Percentiles rank a stretch among this genome's conserved stretches.
Conservation (phyloP, 305 asterid genomes). For the Fraxinus floribunda region DNA sequence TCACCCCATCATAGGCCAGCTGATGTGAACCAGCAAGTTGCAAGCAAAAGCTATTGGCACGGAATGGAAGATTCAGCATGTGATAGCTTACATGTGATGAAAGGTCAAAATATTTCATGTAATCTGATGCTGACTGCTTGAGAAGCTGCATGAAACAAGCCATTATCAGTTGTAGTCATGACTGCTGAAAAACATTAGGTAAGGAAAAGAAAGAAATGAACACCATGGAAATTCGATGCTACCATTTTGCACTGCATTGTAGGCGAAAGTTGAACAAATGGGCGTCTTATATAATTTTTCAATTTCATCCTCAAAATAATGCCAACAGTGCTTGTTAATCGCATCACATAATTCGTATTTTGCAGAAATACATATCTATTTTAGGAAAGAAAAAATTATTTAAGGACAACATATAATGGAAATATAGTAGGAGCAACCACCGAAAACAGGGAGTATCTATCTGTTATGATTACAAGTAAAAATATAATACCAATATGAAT, state of each 20-base stretch:
- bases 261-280: neutral
- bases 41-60: constrained; percentile 14
- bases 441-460: neutral
- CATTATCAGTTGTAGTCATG: constrained; percentile 9
- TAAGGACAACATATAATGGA: neutral
- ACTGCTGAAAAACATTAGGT: neutral
- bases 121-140: constrained; percentile 71
- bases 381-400: neutral
- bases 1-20: neutral
- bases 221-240: constrained; percentile 1
- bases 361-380: neutral
- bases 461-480: neutral
- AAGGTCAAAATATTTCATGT: constrained; percentile 53
- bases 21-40: constrained; percentile 3
- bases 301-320: neutral
- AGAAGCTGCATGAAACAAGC: constrained; percentile 66
- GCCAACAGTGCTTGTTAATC: neutral
- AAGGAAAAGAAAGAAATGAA: constrained; percentile 3
- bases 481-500: neutral
- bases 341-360: neutral
- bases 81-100: constrained; percentile 64
- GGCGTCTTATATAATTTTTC: neutral
- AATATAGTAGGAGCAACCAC: neutral
- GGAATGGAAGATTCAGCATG: constrained; percentile 5
- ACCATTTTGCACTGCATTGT: neutral